Percentiles rank a stretch among this genome's conserved stretches.
Conservation (phyloP, 345 rosid genomes). For the Linum usitatissimum region DNA sequence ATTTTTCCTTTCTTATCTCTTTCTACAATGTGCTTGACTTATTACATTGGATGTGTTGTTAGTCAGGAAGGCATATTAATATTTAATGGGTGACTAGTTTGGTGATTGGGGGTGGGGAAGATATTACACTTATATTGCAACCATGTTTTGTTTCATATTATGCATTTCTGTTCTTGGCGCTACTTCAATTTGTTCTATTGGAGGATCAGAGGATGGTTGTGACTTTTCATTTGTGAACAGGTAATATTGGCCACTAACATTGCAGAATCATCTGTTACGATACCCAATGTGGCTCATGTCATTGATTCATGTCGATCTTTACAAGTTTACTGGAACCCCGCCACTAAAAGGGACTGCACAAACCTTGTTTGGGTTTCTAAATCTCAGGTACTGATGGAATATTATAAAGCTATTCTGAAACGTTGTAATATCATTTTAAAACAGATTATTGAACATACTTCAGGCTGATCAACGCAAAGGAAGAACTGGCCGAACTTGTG, state of each 20-base stretch:
- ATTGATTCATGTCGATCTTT: conserved; percentile 92
- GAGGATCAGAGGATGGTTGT: conserved; percentile 3
- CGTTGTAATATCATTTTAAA: conserved; percentile 7
- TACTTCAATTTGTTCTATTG: not conserved
- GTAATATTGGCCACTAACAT: conserved; percentile 90
- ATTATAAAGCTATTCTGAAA: not conserved
- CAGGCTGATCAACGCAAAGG: conserved; percentile 95
- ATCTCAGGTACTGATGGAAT: conserved; percentile 59
- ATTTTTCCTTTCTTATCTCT: too few relatives aligned
- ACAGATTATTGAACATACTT: conserved; percentile 12
- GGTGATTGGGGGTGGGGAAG: too few relatives aligned
- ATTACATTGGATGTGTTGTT: too few relatives aligned
- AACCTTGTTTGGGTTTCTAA: conserved; percentile 85
- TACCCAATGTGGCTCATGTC: conserved; percentile 85
- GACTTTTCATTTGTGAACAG: conserved; percentile 27
- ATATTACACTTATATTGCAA: too few relatives aligned
- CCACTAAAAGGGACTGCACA: conserved; percentile 47
- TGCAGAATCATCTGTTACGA: conserved; percentile 94
- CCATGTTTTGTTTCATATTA: too few relatives aligned
- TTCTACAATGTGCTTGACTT: too few relatives aligned
- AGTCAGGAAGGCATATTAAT: too few relatives aligned
- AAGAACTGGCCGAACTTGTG: conserved; percentile 95
- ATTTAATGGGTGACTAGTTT: too few relatives aligned
- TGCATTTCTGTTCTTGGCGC: too few relatives aligned
- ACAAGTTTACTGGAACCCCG: conserved; percentile 77